Percentiles rank a stretch among this genome's conserved stretches.
phyloP scores from a whole-genome alignment of 2,329 filamentous ascomycete species.

The Aureobasidium mangrovei region DNA sequence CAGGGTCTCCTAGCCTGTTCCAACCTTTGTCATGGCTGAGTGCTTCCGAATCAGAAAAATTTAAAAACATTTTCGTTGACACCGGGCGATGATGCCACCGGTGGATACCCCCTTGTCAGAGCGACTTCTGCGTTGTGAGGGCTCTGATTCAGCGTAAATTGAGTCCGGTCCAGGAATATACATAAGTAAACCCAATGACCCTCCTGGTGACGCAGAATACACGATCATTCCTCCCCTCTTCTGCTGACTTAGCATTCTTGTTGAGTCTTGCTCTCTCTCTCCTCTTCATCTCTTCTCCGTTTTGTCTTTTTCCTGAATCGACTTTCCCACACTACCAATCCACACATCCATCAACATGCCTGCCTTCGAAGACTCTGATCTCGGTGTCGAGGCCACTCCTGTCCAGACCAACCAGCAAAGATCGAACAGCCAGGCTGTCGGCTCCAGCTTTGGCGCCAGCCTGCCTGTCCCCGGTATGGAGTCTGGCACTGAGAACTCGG shows the following conservation, averaged over 20 bases:
- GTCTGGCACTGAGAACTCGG: conserved; percentile 37
- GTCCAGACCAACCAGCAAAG: conserved; percentile 27
- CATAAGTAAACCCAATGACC: conserved; percentile 10
- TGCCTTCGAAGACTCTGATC: conserved; percentile 50
- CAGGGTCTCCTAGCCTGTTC: conserved; percentile 11
- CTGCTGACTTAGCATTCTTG: conserved; percentile 4
- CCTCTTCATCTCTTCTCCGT: conserved; percentile 5
- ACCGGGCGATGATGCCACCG: conserved; percentile 14
- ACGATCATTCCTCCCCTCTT: conserved; percentile 4
- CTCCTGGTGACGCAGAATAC: neutral
- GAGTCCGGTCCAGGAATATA: conserved; percentile 8
- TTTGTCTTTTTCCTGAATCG: conserved; percentile 3
- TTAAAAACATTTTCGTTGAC: conserved; percentile 13
- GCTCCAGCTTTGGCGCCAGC: conserved; percentile 25
- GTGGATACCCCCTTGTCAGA: conserved; percentile 13
- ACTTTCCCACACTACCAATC: neutral
- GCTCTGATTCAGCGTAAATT: conserved; percentile 13
- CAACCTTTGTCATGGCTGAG: conserved; percentile 13
- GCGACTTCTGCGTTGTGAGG: conserved; percentile 1
- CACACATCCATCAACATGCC: conserved; percentile 43
- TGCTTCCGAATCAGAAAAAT: conserved; percentile 9
- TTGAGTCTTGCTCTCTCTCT: neutral
- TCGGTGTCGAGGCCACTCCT: conserved; percentile 34
- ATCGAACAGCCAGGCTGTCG: conserved; percentile 20
- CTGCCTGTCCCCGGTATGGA: conserved; percentile 37